phyloP scores from a whole-genome alignment of 306 rosid species.

The Fragaria ananassa region DNA sequence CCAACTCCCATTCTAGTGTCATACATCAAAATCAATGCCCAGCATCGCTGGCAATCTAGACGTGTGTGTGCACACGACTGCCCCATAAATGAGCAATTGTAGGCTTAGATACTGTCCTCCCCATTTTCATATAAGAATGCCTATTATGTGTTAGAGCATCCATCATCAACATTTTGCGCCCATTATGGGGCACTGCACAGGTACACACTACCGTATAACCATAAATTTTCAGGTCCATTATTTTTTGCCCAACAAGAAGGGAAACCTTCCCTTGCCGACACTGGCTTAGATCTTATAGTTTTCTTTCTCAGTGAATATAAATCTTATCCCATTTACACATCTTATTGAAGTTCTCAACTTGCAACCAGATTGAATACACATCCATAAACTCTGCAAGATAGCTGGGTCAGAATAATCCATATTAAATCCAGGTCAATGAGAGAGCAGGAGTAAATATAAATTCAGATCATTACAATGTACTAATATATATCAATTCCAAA shows the following conservation, averaged over 20 bases:
- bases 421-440: slow-evolving; percentile 6
- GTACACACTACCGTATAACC: neutral
- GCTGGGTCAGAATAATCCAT: neutral
- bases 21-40: slow-evolving; percentile 2
- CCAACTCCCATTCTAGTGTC: slow-evolving; percentile 3
- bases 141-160: neutral
- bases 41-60: neutral
- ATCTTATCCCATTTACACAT: slow-evolving; percentile 2
- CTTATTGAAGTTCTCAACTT: slow-evolving; percentile 6
- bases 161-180: neutral
- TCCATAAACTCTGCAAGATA: slow-evolving; percentile 3
- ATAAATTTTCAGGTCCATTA: slow-evolving; percentile 14
- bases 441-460: neutral
- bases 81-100: slow-evolving; percentile 4
- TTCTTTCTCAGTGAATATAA: neutral
- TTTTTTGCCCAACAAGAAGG: slow-evolving; percentile 7
- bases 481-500: neutral
- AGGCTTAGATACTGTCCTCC: neutral
- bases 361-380: neutral
- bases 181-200: neutral
- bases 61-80: slow-evolving; percentile 3
- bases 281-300: neutral
- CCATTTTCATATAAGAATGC: neutral
- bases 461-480: neutral
- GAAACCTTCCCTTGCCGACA: slow-evolving; percentile 22